Percentiles rank a stretch among this genome's conserved stretches.
phyloP scores from a whole-genome alignment of 169 alveolate genomes.

The Eimeria necatrix region DNA sequence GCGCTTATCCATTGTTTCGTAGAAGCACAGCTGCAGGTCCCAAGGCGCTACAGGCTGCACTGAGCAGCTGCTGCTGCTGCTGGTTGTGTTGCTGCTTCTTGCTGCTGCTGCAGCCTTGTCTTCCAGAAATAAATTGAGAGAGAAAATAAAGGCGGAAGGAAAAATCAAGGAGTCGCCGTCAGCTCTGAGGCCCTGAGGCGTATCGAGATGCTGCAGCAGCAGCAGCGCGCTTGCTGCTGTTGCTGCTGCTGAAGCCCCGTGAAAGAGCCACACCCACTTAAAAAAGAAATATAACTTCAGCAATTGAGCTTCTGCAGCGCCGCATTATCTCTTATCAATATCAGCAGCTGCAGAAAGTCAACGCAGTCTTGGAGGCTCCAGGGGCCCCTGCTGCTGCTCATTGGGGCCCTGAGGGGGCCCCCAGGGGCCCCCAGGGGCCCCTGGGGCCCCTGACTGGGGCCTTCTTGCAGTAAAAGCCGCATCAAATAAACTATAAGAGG shows the following conservation, averaged over 20 bases:
- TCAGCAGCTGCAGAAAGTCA: no score
- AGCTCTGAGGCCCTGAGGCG: not conserved
- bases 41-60: not conserved
- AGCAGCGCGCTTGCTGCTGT: constrained; percentile 17
- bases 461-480: no score
- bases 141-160: not conserved
- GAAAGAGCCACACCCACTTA: no score
- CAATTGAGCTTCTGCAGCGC: no score
- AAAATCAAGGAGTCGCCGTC: not conserved
- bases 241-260: not conserved
- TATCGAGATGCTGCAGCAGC: constrained; percentile 52
- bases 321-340: no score
- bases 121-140: not conserved
- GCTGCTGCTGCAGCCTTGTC: constrained; percentile 46
- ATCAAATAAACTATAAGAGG: no score
- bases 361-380: no score
- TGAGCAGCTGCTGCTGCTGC: not conserved
- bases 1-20: not conserved
- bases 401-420: no score
- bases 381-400: no score
- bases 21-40: not conserved
- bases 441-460: no score
- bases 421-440: no score
- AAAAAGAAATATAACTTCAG: no score
- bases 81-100: not conserved